A percentile compares a stretch with the other conserved stretches of the same genome.
Conservation (phyloP, 2,329 filamentous ascomycete genomes). For the Trichoderma oligosporum region DNA sequence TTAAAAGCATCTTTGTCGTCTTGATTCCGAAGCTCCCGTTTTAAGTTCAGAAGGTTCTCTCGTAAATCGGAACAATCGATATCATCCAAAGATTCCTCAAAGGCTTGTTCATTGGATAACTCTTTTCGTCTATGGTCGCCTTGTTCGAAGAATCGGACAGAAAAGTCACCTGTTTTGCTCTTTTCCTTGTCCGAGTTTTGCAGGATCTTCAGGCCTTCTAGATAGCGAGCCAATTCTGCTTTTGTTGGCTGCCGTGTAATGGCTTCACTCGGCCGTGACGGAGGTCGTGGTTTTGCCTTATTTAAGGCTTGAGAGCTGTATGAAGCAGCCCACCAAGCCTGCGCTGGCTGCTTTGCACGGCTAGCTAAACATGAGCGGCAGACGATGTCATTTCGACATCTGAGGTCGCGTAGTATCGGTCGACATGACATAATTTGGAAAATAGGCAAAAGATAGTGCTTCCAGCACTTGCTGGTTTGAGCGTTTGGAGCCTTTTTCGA, state of each 20-base stretch:
- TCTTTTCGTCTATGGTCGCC: conserved; percentile 36
- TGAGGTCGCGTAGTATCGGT: conserved; percentile 35
- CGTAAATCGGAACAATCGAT: conserved; percentile 37
- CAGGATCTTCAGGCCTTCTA: conserved; percentile 30
- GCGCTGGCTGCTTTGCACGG: conserved; percentile 29
- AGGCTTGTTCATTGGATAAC: conserved; percentile 40
- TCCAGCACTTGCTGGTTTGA: conserved; percentile 15
- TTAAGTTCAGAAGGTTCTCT: conserved; percentile 37
- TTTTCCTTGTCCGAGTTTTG: conserved; percentile 23
- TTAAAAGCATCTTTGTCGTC: conserved; percentile 36
- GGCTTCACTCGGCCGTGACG: conserved; percentile 20
- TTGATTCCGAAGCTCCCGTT: conserved; percentile 35
- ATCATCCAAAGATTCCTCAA: conserved; percentile 37
- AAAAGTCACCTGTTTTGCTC: conserved; percentile 25
- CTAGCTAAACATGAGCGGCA: conserved; percentile 38
- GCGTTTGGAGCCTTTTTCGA: conserved; percentile 11
- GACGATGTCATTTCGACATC: conserved; percentile 34
- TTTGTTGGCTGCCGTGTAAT: conserved; percentile 27
- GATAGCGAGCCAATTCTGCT: conserved; percentile 29
- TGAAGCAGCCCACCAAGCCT: conserved; percentile 30
- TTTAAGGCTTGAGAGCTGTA: conserved; percentile 34
- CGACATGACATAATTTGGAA: conserved; percentile 35
- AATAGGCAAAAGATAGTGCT: conserved; percentile 12
- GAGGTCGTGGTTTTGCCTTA: conserved; percentile 22
- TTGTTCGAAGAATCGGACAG: conserved; percentile 49